These are phyloP conservation scores for Neurospora sp. DNA, from an alignment of 495 filamentous ascomycete genomes.

Conservation along the genomic window DNA sequence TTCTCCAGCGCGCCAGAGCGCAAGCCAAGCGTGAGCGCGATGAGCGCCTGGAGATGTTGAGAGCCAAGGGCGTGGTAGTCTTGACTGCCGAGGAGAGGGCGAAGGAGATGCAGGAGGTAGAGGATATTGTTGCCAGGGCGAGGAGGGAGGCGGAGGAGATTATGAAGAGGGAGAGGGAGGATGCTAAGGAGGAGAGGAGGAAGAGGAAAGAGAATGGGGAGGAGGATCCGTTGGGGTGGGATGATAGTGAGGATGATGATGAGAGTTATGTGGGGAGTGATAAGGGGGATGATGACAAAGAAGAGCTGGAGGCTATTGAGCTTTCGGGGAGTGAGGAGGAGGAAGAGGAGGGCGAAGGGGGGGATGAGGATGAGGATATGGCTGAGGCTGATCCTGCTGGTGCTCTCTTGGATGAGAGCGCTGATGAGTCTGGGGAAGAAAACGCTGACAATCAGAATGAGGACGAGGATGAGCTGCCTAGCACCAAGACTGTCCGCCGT, in stretches of 20 bases:
- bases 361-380: constrained; percentile 20
- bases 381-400: constrained; percentile 6
- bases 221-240: constrained; percentile 44
- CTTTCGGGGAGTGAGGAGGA: constrained; percentile 40
- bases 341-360: constrained; percentile 20
- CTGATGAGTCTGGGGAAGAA: constrained; percentile 29
- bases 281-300: constrained; percentile 19
- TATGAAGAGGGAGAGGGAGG: constrained; percentile 61
- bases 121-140: constrained; percentile 78
- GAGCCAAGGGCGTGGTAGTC: constrained; percentile 69
- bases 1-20: constrained; percentile 60
- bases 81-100: constrained; percentile 79
- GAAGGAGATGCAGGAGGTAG: constrained; percentile 65
- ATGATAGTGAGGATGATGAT: constrained; percentile 45
- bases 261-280: constrained; percentile 36
- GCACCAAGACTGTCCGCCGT: constrained; percentile 24
- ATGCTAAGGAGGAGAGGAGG: constrained; percentile 51
- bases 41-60: constrained; percentile 65
- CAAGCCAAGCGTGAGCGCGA: constrained; percentile 75
- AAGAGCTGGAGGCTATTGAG: constrained; percentile 33
- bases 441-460: constrained; percentile 31
- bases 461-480: constrained; percentile 28
- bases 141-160: constrained; percentile 72
- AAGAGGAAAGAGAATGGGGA: constrained; percentile 38
- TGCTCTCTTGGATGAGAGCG: constrained; percentile 23